These are phyloP conservation scores for Leccinum truebloodii DNA, from an alignment of 768 basidiomycete genomes.

Conservation along the genomic window DNA sequence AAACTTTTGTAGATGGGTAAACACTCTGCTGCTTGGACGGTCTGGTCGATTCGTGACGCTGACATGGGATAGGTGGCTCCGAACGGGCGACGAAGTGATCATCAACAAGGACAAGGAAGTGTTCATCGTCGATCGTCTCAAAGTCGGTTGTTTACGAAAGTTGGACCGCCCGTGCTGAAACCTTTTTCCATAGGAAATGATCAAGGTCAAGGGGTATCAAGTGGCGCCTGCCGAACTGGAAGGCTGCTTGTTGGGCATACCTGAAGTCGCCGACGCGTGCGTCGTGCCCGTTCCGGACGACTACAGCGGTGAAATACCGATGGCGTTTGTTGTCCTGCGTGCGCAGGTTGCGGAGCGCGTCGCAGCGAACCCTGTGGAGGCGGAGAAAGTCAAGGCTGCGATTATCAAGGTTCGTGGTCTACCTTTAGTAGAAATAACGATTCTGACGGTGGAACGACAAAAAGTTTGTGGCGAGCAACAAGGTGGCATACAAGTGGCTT, in stretches of 20 bases:
- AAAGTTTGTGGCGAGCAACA: constrained; percentile 56
- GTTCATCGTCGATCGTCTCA: constrained; percentile 63
- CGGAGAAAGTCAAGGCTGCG: constrained; percentile 41
- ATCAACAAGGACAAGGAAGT: constrained; percentile 56
- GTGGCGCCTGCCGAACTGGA: constrained; percentile 76
- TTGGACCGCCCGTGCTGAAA: not conserved
- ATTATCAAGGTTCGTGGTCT: constrained; percentile 46
- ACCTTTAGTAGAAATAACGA: constrained; percentile 1
- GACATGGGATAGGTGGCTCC: constrained; percentile 54
- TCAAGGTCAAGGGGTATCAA: constrained; percentile 73
- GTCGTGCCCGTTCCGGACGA: constrained; percentile 70
- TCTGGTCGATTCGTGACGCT: not conserved
- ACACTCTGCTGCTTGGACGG: constrained; percentile 7
- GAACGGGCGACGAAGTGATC: constrained; percentile 65
- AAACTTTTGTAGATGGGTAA: constrained; percentile 69
- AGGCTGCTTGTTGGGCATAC: constrained; percentile 60
- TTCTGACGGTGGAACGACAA: not conserved
- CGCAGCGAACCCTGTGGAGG: constrained; percentile 29
- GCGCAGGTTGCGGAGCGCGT: constrained; percentile 40
- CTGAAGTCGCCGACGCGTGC: constrained; percentile 60
- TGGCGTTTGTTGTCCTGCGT: constrained; percentile 64
- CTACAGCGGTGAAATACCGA: constrained; percentile 69
- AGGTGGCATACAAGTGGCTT: constrained; percentile 58
- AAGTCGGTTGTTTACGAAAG: constrained; percentile 37
- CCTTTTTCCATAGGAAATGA: constrained; percentile 48